Conservation (phyloP, 495 filamentous ascomycete genomes). For the Podospora fimiseda region DNA sequence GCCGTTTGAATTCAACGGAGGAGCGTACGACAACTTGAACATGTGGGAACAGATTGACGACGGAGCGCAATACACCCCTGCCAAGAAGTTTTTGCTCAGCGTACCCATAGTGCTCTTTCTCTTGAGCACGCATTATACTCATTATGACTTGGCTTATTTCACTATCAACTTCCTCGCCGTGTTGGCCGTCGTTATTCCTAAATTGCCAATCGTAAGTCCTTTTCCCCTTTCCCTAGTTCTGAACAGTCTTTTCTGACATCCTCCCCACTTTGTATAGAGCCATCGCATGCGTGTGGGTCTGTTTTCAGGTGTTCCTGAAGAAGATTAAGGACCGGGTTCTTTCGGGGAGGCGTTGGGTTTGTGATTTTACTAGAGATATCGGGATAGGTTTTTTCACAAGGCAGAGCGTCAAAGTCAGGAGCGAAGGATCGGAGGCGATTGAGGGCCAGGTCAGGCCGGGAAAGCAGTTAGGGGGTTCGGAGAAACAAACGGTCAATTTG, state of each 20-base stretch:
- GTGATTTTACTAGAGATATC: conserved; percentile 14
- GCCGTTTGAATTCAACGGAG: conserved; percentile 98
- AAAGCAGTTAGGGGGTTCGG: not conserved
- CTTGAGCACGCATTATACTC: conserved; percentile 95
- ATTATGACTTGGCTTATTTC: conserved; percentile 94
- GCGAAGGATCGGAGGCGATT: conserved; percentile 8
- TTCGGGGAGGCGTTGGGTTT: conserved; percentile 21
- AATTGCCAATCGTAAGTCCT: conserved; percentile 79
- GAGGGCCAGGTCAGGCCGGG: not conserved
- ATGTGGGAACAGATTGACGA: conserved; percentile 99
- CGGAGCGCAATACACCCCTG: conserved; percentile 94
- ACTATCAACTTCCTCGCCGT: conserved; percentile 93
- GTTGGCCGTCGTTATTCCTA: conserved; percentile 87
- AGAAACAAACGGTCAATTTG: not conserved
- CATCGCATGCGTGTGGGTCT: conserved; percentile 66
- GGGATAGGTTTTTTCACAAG: conserved; percentile 12
- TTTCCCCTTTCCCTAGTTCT: not conserved
- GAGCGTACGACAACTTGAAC: conserved; percentile 97
- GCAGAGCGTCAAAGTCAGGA: conserved; percentile 1
- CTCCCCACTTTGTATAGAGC: conserved; percentile 39
- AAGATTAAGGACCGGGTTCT: conserved; percentile 30
- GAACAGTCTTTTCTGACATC: conserved; percentile 4
- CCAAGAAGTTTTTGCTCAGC: conserved; percentile 94
- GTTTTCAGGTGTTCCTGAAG: conserved; percentile 56
- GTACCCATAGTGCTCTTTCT: conserved; percentile 93